phyloP scores from a whole-genome alignment of 1,284 basidiomycete genomes.

The Pseudozyma pruni region DNA sequence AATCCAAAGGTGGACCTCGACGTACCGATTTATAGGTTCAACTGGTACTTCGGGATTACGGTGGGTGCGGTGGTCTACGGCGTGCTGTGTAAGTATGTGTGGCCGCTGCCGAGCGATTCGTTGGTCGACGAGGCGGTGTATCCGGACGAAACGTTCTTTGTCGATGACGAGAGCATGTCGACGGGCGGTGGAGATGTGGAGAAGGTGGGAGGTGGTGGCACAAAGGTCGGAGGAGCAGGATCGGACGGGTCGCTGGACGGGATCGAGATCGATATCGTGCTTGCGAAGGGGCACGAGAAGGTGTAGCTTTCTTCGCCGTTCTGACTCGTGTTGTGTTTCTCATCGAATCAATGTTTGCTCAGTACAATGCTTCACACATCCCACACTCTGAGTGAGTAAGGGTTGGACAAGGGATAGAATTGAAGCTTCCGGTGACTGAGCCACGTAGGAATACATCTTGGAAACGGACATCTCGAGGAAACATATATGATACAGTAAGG shows the following conservation, averaged over 20 bases:
- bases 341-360: neutral
- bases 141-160: constrained; percentile 25
- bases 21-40: constrained; percentile 31
- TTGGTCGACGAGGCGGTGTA: constrained; percentile 26
- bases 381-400: no score
- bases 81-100: constrained; percentile 22
- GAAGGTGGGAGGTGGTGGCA: neutral
- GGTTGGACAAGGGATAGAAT: no score
- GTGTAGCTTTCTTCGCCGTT: neutral
- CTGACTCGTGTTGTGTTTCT: neutral
- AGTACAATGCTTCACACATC: no score
- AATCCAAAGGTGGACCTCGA: constrained; percentile 19
- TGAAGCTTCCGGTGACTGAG: no score
- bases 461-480: neutral
- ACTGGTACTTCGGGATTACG: constrained; percentile 33
- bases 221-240: neutral
- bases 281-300: constrained; percentile 9
- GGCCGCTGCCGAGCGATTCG: constrained; percentile 19
- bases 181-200: neutral
- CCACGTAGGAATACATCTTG: no score
- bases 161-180: constrained; percentile 5
- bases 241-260: constrained; percentile 12
- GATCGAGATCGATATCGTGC: constrained; percentile 14
- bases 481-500: constrained; percentile 9
- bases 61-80: constrained; percentile 15